Base-by-base conservation (phyloP, 2,329 filamentous ascomycete species). In the Conoideocrella luteorostrata region DNA sequence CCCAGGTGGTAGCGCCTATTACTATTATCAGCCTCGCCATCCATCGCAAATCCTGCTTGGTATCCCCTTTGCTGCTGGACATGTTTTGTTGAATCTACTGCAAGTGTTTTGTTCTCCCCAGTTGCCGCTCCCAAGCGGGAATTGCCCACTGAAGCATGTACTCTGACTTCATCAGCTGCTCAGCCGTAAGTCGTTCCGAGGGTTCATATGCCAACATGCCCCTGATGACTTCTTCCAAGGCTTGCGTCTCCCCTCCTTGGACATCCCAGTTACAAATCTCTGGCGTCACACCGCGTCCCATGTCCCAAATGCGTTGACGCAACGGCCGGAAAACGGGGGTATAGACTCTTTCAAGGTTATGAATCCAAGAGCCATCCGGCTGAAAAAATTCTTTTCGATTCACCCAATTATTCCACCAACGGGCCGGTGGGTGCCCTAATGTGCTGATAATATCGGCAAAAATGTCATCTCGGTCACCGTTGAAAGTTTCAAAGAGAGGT, bases 391-490 rank as follows among this genome's bases (percentile, higher is more conserved):
- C 50, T 12, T 39, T 41, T 21, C 48, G 48, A 21, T 52, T 47
- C 41, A 20, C 35, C 53, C 55, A 57, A 1, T 10, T 32, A 24
- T 50, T 41, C 51, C 50, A 53, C 55, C 53, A 57, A 12, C 52
- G 45, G 11, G 43, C 29, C 5, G 52, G 55, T n/a, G 39, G 50
- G 35, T 2, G 41, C 4, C 53, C 51, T 13, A 55, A 44, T 12
- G 52, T 53, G 39, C 36, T 54, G 26, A 53, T 26, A 26, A 53
- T 52, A 7, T 56, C 50, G 24, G 44, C 50, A 18, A 50, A 37
- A 35, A 56, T 50, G 39, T 52, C 47, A 34, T 54, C 50, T 18
- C 33, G 45, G 43, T 51, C 54, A 26, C 48, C 41, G n/a, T 17
- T 22, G 26, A 53, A 51, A 7, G 48, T 44, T 34, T 55, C 50